phyloP scores from a whole-genome alignment of 2,329 filamentous ascomycete genomes.

The Fusarium paranaense region DNA sequence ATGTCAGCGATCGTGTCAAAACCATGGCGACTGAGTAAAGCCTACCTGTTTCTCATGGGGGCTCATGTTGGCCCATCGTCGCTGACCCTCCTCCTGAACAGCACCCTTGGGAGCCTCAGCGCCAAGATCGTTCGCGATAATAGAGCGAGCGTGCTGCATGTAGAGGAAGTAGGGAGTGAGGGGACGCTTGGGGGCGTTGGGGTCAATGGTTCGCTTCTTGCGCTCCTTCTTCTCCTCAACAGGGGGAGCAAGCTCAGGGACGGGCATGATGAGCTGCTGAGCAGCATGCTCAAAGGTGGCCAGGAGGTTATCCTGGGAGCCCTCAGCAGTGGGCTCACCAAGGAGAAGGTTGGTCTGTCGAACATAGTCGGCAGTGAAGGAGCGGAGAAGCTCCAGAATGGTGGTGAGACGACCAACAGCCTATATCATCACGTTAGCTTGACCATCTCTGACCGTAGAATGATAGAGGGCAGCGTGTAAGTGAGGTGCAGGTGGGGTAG shows the following conservation, averaged over 20 bases:
- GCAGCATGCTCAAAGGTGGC: slow-evolving; percentile 66
- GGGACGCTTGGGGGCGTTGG: slow-evolving; percentile 93
- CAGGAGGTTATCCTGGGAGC: slow-evolving; percentile 56
- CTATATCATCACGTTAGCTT: slow-evolving; percentile 56
- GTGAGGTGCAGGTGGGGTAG: slow-evolving; percentile 7
- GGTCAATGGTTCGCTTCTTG: slow-evolving; percentile 88
- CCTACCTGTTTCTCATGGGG: slow-evolving; percentile 75
- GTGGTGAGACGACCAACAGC: slow-evolving; percentile 73
- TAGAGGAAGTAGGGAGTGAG: slow-evolving; percentile 96
- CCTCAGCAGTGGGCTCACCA: slow-evolving; percentile 68
- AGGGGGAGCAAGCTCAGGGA: slow-evolving; percentile 55
- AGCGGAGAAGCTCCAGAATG: slow-evolving; percentile 82
- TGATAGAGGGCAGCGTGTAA: slow-evolving; percentile 10
- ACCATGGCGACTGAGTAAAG: neutral
- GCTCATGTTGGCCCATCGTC: slow-evolving; percentile 84
- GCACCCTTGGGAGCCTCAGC: slow-evolving; percentile 83
- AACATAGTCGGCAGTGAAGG: slow-evolving; percentile 85
- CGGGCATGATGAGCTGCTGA: slow-evolving; percentile 58
- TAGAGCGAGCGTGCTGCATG: slow-evolving; percentile 86
- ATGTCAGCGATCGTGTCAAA: slow-evolving; percentile 3
- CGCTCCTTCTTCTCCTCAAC: slow-evolving; percentile 85
- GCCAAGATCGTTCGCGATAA: slow-evolving; percentile 84
- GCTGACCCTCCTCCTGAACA: slow-evolving; percentile 87
- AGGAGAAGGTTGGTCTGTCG: slow-evolving; percentile 89
- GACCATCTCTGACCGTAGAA: neutral